These are phyloP conservation scores for Aureobasidium zeae DNA, from an alignment of 2,329 filamentous ascomycete species.

Conservation along the genomic window DNA sequence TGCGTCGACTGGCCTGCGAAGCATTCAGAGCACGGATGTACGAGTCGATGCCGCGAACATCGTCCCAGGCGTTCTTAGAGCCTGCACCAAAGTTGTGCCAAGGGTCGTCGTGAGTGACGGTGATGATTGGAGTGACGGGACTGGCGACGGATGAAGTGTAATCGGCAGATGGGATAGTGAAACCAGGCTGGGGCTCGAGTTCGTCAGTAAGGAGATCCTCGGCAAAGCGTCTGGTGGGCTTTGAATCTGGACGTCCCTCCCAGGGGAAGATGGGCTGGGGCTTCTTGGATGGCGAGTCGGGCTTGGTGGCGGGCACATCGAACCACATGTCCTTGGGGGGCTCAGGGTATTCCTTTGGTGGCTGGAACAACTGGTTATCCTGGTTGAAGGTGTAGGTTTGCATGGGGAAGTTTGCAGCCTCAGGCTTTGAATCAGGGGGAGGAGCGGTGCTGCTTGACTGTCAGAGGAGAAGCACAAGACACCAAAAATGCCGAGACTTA, in stretches of 20 bases:
- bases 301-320: slow-evolving; percentile 55
- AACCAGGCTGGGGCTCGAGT: slow-evolving; percentile 16
- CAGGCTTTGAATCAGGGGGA: slow-evolving; percentile 61
- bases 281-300: slow-evolving; percentile 49
- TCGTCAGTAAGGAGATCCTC: slow-evolving; percentile 37
- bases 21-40: slow-evolving; percentile 66
- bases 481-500: slow-evolving; percentile 28
- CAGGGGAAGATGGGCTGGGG: slow-evolving; percentile 78
- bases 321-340: slow-evolving; percentile 86
- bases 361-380: slow-evolving; percentile 63
- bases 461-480: slow-evolving; percentile 1
- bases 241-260: slow-evolving; percentile 61
- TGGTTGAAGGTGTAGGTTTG: slow-evolving; percentile 76
- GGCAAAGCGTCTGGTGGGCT: slow-evolving; percentile 56
- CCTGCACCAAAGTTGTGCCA: slow-evolving; percentile 63
- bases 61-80: slow-evolving; percentile 80
- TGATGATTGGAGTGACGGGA: slow-evolving; percentile 39
- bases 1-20: slow-evolving; percentile 51
- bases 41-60: slow-evolving; percentile 73
- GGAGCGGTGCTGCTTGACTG: slow-evolving; percentile 30
- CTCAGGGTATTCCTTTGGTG: slow-evolving; percentile 68
- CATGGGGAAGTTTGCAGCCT: slow-evolving; percentile 73
- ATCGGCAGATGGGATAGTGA: slow-evolving; percentile 14
- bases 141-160: not conserved
- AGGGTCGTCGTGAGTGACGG: slow-evolving; percentile 44